Evolutionary conservation across 164 flowering plant species (phyloP).

Genomic region (Kingdonia uniflora): DNA sequence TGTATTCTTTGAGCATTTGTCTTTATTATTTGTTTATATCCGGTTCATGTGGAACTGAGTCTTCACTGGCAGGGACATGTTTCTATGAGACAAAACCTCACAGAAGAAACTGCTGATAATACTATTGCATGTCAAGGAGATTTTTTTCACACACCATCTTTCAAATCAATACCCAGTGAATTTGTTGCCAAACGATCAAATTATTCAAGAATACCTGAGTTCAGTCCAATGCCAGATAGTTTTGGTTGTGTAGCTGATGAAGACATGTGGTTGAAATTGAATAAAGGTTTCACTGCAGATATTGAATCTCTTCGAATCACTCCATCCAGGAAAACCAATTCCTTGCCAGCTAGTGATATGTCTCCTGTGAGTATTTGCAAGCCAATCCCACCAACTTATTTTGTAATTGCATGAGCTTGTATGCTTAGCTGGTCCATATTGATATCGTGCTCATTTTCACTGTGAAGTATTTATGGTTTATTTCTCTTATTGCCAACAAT

Average conservation of each 20-base stretch:
- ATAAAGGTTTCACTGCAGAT: conserved; percentile 72
- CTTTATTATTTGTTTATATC: no score
- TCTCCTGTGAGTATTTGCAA: conserved; percentile 41
- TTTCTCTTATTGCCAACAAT: no score
- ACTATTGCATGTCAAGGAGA: conserved; percentile 27
- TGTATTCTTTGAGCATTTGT: no score
- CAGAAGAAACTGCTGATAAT: conserved; percentile 31
- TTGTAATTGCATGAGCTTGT: no score
- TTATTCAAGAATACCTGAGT: conserved; percentile 43
- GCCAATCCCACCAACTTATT: no score
- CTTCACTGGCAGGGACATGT: conserved; percentile 19
- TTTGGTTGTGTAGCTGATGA: conserved; percentile 78
- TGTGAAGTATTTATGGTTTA: no score
- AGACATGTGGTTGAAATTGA: conserved; percentile 85
- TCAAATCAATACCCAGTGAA: conserved; percentile 43
- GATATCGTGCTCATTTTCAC: no score
- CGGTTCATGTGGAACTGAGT: no score
- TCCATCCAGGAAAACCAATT: conserved; percentile 57
- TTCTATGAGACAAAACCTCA: conserved; percentile 19
- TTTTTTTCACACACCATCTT: conserved; percentile 55
- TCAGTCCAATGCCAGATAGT: conserved; percentile 74
- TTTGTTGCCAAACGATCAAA: conserved; percentile 66
- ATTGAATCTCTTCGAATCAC: conserved; percentile 69
- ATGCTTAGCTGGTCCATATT: no score
- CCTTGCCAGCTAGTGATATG: conserved; percentile 41